These are phyloP conservation scores for Avena atlantica DNA, from an alignment of 176 grass and related monocot genomes.

Conservation along the genomic window DNA sequence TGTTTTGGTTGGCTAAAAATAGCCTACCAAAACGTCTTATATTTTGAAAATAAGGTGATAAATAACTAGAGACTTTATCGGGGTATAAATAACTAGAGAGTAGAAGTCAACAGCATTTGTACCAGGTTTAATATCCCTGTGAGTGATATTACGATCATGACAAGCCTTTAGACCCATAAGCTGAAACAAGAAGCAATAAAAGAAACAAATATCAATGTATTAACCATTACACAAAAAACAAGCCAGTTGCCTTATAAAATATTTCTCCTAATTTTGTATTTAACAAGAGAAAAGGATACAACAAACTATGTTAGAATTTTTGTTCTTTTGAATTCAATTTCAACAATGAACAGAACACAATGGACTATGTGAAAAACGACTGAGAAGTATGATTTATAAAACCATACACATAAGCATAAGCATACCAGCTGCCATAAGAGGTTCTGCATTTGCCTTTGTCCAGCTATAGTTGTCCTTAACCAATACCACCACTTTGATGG, in stretches of 20 bases:
- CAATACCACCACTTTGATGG: constrained; percentile 97
- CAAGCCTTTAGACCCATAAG: constrained; percentile 88
- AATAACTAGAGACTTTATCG: no score
- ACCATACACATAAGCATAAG: constrained; percentile 39
- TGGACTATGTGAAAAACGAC: constrained; percentile 25
- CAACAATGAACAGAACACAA: constrained; percentile 31
- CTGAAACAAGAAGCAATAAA: constrained; percentile 46
- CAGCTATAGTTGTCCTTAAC: constrained; percentile 85
- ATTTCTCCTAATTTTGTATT: constrained; percentile 7
- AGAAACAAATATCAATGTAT: neutral
- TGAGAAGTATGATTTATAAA: constrained; percentile 32
- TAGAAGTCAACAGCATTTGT: constrained; percentile 43
- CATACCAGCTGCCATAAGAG: constrained; percentile 94
- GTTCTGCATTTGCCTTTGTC: constrained; percentile 87
- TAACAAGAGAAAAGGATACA: constrained; percentile 12
- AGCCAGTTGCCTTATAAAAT: constrained; percentile 23
- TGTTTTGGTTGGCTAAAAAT: no score
- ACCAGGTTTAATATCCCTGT: constrained; percentile 99
- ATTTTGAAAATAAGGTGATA: no score
- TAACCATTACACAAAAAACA: constrained; percentile 25
- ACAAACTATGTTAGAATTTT: neutral
- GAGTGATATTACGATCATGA: constrained; percentile 90
- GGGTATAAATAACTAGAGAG: constrained; percentile 30
- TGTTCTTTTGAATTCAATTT: neutral
- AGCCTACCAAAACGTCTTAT: no score